These are phyloP conservation scores for Naganishia randhawae DNA, from an alignment of 768 basidiomycete species.

Conservation along the genomic window DNA sequence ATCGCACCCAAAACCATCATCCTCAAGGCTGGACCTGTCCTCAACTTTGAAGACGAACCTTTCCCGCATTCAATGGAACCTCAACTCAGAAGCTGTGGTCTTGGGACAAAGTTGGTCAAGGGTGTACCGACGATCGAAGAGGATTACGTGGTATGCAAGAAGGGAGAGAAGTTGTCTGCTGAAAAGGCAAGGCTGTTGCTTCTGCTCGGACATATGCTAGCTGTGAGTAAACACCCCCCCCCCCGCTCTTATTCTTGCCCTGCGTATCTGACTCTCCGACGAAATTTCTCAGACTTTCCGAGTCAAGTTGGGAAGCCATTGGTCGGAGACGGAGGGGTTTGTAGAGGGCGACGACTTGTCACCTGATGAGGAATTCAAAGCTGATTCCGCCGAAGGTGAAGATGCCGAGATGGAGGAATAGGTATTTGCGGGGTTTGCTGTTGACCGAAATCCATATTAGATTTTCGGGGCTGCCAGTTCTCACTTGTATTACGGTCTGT, in stretches of 20 bases:
- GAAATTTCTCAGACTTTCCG: conserved; percentile 43
- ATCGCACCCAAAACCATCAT: conserved; percentile 67
- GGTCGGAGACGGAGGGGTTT: conserved; percentile 46
- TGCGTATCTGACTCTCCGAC: not conserved
- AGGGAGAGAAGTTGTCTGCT: conserved; percentile 70
- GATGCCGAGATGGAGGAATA: conserved; percentile 26
- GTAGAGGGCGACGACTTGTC: conserved; percentile 39
- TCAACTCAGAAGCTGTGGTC: conserved; percentile 84
- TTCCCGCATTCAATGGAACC: conserved; percentile 98
- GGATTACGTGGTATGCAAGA: conserved; percentile 77
- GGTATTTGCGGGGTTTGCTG: not conserved
- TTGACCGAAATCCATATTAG: no score
- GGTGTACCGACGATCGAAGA: conserved; percentile 79
- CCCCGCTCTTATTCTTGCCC: not conserved
- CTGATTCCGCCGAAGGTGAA: conserved; percentile 8
- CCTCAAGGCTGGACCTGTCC: conserved; percentile 76
- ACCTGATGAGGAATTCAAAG: conserved; percentile 18
- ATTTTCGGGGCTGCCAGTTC: no score
- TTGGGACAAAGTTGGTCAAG: conserved; percentile 71
- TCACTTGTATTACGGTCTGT: conserved; percentile 1
- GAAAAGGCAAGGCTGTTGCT: conserved; percentile 93
- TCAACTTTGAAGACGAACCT: conserved; percentile 62
- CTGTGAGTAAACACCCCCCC: conserved; percentile 49
- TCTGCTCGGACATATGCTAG: conserved; percentile 84
- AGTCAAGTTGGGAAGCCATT: conserved; percentile 45